Conservation (phyloP, 108 stramenopile genomes). For the Nannochloropsis oceanica region DNA sequence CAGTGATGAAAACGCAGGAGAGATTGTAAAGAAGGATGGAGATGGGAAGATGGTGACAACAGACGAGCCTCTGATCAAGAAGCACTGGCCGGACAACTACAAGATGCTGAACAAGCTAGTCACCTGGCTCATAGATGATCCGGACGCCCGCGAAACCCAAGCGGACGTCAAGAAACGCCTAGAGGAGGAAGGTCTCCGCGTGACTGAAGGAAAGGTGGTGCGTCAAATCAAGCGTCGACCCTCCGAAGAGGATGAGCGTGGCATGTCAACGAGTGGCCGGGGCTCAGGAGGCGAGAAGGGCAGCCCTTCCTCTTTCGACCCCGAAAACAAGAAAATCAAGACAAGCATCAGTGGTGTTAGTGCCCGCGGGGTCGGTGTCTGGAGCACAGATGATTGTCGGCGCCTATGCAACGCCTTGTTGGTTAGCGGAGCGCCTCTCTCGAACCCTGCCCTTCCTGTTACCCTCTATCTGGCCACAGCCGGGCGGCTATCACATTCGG, state of each 20-base stretch:
- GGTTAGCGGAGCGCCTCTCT: neutral
- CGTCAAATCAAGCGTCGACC: neutral
- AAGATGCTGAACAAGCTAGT: neutral
- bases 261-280: neutral
- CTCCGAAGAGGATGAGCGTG: neutral
- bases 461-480: neutral
- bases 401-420: neutral
- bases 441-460: neutral
- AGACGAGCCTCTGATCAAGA: neutral
- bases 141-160: neutral
- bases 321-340: neutral
- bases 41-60: neutral
- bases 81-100: neutral
- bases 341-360: neutral
- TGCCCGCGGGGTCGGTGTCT: neutral
- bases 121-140: neutral
- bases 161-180: neutral
- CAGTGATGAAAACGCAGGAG: neutral
- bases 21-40: neutral
- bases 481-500: neutral
- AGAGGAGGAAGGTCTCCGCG: neutral
- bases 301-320: too few species aligned
- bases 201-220: neutral
- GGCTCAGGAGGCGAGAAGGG: neutral
- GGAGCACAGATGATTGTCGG: neutral